These are phyloP conservation scores for Hypomontagnella submonticulosa DNA, from an alignment of 495 filamentous ascomycete genomes.

Conservation along the genomic window DNA sequence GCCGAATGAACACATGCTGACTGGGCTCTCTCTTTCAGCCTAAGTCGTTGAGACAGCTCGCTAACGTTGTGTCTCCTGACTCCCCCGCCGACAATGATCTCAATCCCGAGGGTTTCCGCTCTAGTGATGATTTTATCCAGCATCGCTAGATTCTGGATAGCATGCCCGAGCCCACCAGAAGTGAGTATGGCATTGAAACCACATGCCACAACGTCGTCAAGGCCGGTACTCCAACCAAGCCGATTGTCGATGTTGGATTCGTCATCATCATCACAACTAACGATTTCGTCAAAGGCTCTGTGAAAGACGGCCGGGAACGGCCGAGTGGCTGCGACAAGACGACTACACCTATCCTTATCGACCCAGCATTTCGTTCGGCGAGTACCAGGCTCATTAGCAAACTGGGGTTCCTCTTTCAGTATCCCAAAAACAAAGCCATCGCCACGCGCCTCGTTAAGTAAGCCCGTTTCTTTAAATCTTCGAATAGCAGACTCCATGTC, in stretches of 20 bases:
- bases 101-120: slow-evolving; percentile 31
- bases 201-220: slow-evolving; percentile 41
- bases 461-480: slow-evolving; percentile 40
- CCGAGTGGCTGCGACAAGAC: slow-evolving; percentile 42
- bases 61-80: slow-evolving; percentile 49
- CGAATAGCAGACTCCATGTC: slow-evolving; percentile 47
- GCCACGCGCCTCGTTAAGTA: slow-evolving; percentile 44
- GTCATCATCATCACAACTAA: slow-evolving; percentile 31
- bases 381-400: background rate
- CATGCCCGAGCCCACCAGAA: slow-evolving; percentile 53
- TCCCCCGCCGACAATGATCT: slow-evolving; percentile 58
- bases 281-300: slow-evolving; percentile 56
- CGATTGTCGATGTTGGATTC: slow-evolving; percentile 6
- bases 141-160: slow-evolving; percentile 41
- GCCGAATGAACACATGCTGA: slow-evolving; percentile 51
- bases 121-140: slow-evolving; percentile 43
- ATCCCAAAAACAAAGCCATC: slow-evolving; percentile 62
- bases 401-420: slow-evolving; percentile 32
- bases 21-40: slow-evolving; percentile 13
- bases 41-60: slow-evolving; percentile 30
- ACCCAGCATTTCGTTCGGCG: slow-evolving; percentile 30
- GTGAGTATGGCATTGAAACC: slow-evolving; percentile 56
- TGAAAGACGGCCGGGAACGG: slow-evolving; percentile 52
- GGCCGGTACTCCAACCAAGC: slow-evolving; percentile 26
- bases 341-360: slow-evolving; percentile 42